Evolutionary conservation across 176 grass and related monocot species (phyloP), one percentile per base, ranked within the genome.

Genomic region (Juncus inflexus): DNA sequence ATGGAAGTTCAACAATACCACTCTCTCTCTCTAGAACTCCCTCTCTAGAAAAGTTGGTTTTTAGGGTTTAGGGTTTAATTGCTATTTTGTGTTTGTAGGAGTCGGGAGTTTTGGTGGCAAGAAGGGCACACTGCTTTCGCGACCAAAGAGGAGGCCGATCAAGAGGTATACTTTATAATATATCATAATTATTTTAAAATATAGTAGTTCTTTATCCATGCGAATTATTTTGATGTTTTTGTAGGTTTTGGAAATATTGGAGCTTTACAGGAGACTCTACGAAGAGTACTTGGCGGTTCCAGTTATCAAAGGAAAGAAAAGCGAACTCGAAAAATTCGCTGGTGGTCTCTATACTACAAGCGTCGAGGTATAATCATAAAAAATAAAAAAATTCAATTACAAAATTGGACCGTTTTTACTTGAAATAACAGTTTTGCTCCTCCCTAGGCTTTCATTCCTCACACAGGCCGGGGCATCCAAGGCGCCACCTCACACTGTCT

Each of bases 71-170:
- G 19, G 19, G 19, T 28, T 28, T 28, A 52, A 52, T 52, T 8
- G 12, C 2, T 52, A 12, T 7, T 7, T 8, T 52, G 49, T 52
- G 7, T 7, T 65, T 66, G 7, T 72, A 96, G 92, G 92, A 96
- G 92, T 74, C 82, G 84, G 64, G 92, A 96, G 55, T 96, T 96
- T 86, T 82, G 90, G 43, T 91, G 92, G 92, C 92, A 96, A 83
- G 87, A 96, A 79, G 87, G 91, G 0, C 91, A 96, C 73, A 96
- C 91, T 76, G 91, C 88, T 77, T 96, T 88, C 77, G 87, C 87
- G 12, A 83, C 87, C 41, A 87, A 96, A 86, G 91, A 81, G 74
- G 91, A 96, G 74, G 87, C 92, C 68, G 92, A 91, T 49, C 74
- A 91, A 75, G 92, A 96, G 92, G 92, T 85, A 81, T 61, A 15